Conservation (phyloP, 1,139 yeast species). For the Yamadazyma diospyri region DNA sequence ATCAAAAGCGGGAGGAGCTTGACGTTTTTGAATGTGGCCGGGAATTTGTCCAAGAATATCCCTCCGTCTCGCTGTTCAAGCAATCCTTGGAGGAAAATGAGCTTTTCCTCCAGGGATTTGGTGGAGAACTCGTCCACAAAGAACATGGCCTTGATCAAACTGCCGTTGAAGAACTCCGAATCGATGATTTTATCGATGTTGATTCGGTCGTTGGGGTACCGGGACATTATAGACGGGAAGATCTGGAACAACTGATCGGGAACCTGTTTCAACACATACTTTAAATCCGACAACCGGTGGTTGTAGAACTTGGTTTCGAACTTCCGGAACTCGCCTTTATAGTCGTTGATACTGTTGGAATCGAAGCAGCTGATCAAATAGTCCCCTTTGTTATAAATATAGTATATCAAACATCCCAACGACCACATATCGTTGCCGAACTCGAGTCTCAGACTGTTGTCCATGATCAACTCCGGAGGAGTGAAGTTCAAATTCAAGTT, state of each 20-base stretch:
- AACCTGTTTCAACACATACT: constrained; percentile 41
- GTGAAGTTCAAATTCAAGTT: constrained; percentile 70
- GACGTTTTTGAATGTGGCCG: constrained; percentile 61
- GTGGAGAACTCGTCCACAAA: constrained; percentile 84
- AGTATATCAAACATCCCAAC: constrained; percentile 70
- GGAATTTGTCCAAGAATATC: constrained; percentile 62
- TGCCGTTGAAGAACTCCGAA: constrained; percentile 68
- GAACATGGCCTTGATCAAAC: constrained; percentile 76
- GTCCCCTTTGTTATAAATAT: constrained; percentile 54
- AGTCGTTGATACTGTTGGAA: constrained; percentile 45
- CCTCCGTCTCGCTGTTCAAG: constrained; percentile 21
- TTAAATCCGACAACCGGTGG: constrained; percentile 44
- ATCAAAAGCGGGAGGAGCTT: constrained; percentile 71
- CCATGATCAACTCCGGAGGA: constrained; percentile 31
- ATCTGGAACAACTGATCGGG: constrained; percentile 32
- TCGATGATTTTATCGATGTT: constrained; percentile 50
- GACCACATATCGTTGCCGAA: constrained; percentile 82
- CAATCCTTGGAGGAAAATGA: constrained; percentile 66
- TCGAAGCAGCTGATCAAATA: constrained; percentile 45
- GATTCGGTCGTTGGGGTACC: constrained; percentile 43
- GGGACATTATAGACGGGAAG: constrained; percentile 36
- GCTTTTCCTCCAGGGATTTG: constrained; percentile 63
- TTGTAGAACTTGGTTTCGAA: constrained; percentile 40
- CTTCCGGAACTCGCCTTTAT: constrained; percentile 43
- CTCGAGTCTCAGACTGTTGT: constrained; percentile 40